A percentile compares a stretch with the other conserved stretches of the same genome.
Conservation (phyloP, 2,329 filamentous ascomycete genomes). For the Coleophoma cylindrospora region DNA sequence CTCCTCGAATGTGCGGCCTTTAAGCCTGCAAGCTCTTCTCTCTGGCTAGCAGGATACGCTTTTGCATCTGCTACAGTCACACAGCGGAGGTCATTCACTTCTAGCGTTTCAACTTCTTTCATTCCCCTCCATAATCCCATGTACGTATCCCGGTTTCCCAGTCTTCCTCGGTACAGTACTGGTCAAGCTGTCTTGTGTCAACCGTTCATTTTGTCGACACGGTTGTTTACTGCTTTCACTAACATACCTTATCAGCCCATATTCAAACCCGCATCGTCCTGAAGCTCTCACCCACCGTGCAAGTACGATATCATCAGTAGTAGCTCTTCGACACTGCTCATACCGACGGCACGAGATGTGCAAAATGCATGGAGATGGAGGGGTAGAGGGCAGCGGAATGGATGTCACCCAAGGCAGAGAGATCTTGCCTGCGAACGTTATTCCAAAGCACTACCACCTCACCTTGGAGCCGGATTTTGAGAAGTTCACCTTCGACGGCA, state of each 20-base stretch:
- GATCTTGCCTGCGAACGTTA: slow-evolving; percentile 86
- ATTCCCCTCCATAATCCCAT: neutral
- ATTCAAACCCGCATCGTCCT: slow-evolving; percentile 10
- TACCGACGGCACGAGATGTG: slow-evolving; percentile 71
- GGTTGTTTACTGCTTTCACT: neutral
- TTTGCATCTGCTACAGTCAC: neutral
- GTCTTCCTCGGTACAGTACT: neutral
- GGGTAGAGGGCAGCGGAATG: slow-evolving; percentile 48
- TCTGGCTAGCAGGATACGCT: neutral
- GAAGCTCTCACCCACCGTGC: slow-evolving; percentile 12
- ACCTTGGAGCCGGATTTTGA: slow-evolving; percentile 88
- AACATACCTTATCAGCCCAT: slow-evolving; percentile 8
- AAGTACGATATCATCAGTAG: slow-evolving; percentile 14
- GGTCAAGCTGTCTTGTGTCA: neutral
- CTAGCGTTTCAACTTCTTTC: neutral
- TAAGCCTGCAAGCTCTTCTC: neutral
- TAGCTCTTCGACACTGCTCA: slow-evolving; percentile 58
- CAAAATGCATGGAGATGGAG: slow-evolving; percentile 51
- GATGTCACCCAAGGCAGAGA: slow-evolving; percentile 66
- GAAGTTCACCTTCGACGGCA: slow-evolving; percentile 82
- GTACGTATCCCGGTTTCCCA: neutral
- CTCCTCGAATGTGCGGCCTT: slow-evolving; percentile 19
- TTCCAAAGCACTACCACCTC: slow-evolving; percentile 87
- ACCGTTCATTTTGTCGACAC: neutral
- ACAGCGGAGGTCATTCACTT: neutral